Base-by-base conservation (phyloP, 2,329 filamentous ascomycete genomes). In the Cryphonectria naterciae region DNA sequence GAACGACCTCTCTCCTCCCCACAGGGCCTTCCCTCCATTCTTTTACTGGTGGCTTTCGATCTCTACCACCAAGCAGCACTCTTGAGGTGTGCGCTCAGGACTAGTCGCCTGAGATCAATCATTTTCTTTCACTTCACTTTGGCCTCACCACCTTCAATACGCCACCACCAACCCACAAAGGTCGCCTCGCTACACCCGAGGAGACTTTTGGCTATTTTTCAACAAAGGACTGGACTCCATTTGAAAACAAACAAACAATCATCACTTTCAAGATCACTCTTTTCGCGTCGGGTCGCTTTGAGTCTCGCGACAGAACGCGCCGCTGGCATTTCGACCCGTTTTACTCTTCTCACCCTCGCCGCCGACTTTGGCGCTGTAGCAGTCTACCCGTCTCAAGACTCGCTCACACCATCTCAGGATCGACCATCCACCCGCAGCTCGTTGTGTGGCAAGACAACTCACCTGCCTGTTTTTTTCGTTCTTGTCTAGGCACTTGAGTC, bases 221-320 rank as follows among this genome's bases (percentile, higher is more conserved):
- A 2, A 65, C 37, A 67, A 62, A 70, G 72, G 70, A 73, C 70
- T 68, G 70, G 70, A 52, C 68, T 56, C 70, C 63, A 61, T 28
- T 61, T 35, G 35, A 46, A 69, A 69, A 60, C n/a, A 15, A 56
- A 56, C 58, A 43, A 28, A 68, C 17, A 37, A 37, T 52, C 43
- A 56, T 58, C 32, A n/a, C 41, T 62, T 64, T 63, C 17, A 39
- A 46, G 46, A 11, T 43, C 22, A 49, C 63, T 52, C 39, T 32
- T 49, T 32, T 25, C 7, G 6, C 58, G 7, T 25, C 35, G 35
- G 58, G 58, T 39, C 58, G 11, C 32, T 39, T n/a, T 61, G 0
- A 8, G 13, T 22, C 10, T 65, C 19, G 28, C 39, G 60, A 37
- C 66, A 63, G 22, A 56, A 56, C 52, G 28, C 19, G 8, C 64